Conservation (phyloP, 768 basidiomycete species). For the Pleurotus salmoneostramineus region DNA sequence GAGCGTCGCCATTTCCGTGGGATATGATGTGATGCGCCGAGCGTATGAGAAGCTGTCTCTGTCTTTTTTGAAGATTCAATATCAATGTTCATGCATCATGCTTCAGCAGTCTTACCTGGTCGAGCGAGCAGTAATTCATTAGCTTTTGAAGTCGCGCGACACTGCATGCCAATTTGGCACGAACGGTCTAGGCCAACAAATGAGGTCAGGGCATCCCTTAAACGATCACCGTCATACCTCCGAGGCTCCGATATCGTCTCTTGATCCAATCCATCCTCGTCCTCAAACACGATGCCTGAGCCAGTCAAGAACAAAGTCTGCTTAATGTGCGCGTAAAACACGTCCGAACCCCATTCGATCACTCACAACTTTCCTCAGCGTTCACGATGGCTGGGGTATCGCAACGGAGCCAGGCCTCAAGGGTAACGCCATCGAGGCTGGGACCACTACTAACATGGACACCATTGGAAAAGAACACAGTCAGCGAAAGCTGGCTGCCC, state of each 20-base stretch:
- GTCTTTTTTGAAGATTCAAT: no score
- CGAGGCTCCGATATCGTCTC: neutral
- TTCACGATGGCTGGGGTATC: constrained; percentile 97
- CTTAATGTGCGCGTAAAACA: constrained; percentile 59
- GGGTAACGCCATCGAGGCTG: constrained; percentile 88
- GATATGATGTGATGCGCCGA: neutral
- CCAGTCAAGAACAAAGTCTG: constrained; percentile 86
- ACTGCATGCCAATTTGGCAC: neutral
- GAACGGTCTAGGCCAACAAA: neutral
- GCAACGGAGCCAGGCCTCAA: constrained; percentile 62
- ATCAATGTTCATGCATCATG: no score
- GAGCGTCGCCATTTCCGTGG: neutral
- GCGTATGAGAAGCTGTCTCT: no score
- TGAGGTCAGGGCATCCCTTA: neutral
- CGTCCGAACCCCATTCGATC: neutral
- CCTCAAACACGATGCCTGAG: constrained; percentile 12
- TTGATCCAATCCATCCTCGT: neutral
- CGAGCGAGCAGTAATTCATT: no score
- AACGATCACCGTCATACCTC: constrained; percentile 5
- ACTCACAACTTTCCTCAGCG: constrained; percentile 20
- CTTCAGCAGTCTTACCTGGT: no score
- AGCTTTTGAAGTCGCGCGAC: neutral
- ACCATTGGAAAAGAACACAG: constrained; percentile 73
- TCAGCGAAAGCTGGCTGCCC: constrained; percentile 71
- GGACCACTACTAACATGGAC: constrained; percentile 86